phyloP scores from a whole-genome alignment of 2,329 filamentous ascomycete species.

The Ciborinia camelliae region DNA sequence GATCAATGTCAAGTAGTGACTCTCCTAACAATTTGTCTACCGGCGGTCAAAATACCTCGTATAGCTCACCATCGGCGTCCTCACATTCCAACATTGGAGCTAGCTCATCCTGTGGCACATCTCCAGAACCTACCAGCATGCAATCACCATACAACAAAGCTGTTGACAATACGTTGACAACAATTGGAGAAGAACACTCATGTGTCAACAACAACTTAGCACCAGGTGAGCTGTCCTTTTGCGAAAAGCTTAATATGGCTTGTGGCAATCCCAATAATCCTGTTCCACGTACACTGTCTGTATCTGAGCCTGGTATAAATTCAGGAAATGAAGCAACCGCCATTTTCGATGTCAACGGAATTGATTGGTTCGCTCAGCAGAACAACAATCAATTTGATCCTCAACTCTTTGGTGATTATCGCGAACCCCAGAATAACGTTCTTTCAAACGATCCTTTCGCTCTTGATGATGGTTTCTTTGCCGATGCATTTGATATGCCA shows the following conservation, averaged over 20 bases:
- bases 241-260: conserved; percentile 54
- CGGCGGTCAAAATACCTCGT: conserved; percentile 49
- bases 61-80: conserved; percentile 62
- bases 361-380: conserved; percentile 75
- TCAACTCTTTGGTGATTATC: conserved; percentile 85
- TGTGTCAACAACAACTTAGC: conserved; percentile 36
- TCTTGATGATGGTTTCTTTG: conserved; percentile 42
- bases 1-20: conserved; percentile 43
- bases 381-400: conserved; percentile 88
- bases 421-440: conserved; percentile 82
- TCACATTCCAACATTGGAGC: conserved; percentile 58
- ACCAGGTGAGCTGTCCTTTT: conserved; percentile 51
- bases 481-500: conserved; percentile 71
- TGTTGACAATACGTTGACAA: conserved; percentile 56
- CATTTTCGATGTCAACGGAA: conserved; percentile 50
- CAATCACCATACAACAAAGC: conserved; percentile 67
- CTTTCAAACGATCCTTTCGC: conserved; percentile 58
- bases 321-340: conserved; percentile 33
- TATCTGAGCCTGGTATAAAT: conserved; percentile 33
- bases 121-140: conserved; percentile 69
- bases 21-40: conserved; percentile 33
- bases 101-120: conserved; percentile 70
- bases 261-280: conserved; percentile 52
- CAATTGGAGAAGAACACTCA: conserved; percentile 65
- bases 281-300: conserved; percentile 46